Base-by-base conservation (phyloP, 306 rosid genomes). In the Gastrolobium villosum region DNA sequence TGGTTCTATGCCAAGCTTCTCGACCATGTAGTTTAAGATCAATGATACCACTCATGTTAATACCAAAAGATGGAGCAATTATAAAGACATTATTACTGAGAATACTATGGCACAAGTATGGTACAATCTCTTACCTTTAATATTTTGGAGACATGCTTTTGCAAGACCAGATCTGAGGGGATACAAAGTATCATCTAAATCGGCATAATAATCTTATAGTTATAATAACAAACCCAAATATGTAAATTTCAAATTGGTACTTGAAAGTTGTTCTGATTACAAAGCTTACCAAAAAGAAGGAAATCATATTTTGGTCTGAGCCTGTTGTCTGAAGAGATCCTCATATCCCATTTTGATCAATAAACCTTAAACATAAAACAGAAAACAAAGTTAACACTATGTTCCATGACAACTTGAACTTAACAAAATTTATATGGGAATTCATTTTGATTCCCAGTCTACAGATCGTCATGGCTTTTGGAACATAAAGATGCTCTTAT, bases 141-240 rank as follows among this genome's bases (percentile, higher is more conserved):
- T 90, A 28, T 93, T 93, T 59, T 81, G 70, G 32, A 64, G 74
- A 82, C 86, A 79, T 66, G 84, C 79, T 36, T 75, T 56, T 39
- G 93, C 92, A 75, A 93, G 39, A 65, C 98, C 98, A 71, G 90
- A 53, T 72, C 93, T 80, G 5, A 87, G 88, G 13, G 97, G 93
- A 87, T 93, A 93, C 57, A 93, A 88, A 55, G 98, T 93, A 43
- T 93, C 98, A 88, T 93, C 98, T 26, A 93, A 84, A 88, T 93
- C 97, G 91, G 92, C 85, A 85, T n/a, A 49, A 67, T 35, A 26
- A 45, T 37, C 26, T 49, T 63, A 26, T 37, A 35, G 48, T 75
- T 50, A 41, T 20, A 14, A 2, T 43, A 65, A 55, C 72, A 74
- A 13, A 20, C 20, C 14, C 20, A 7, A 35, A 62, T 3, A 39